Conservation (phyloP, 768 basidiomycete species). For the Phylloporus arenicola region DNA sequence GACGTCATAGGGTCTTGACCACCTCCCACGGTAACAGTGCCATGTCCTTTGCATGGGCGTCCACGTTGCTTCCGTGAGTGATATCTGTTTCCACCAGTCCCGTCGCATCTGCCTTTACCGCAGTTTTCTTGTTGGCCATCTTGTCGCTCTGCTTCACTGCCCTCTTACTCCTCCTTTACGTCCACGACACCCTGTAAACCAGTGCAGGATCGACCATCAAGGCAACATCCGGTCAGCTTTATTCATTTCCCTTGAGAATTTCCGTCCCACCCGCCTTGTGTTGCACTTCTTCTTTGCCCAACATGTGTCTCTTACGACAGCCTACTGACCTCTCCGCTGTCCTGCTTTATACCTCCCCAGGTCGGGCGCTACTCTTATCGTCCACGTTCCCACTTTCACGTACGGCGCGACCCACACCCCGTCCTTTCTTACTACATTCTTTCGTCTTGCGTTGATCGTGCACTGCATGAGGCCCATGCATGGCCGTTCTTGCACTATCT, state of each 20-base stretch:
- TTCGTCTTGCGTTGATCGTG: conserved; percentile 15
- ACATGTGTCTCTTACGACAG: conserved; percentile 12
- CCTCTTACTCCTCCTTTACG: neutral
- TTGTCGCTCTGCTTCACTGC: too few species aligned
- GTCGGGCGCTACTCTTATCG: conserved; percentile 6
- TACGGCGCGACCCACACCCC: conserved; percentile 7
- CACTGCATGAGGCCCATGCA: conserved; percentile 33
- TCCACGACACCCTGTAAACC: neutral
- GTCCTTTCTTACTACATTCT: conserved; percentile 14
- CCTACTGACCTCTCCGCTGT: conserved; percentile 8
- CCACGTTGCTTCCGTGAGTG: conserved; percentile 21
- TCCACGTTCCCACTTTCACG: conserved; percentile 17
- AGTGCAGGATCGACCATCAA: conserved; percentile 21
- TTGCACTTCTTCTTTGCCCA: conserved; percentile 7
- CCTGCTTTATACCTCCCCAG: conserved; percentile 16
- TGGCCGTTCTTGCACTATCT: conserved; percentile 42
- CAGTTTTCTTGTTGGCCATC: neutral
- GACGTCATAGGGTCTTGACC: conserved; percentile 11
- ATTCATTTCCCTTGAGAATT: conserved; percentile 21
- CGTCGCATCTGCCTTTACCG: neutral
- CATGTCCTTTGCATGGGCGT: conserved; percentile 1
- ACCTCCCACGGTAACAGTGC: conserved; percentile 15
- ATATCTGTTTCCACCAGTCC: too few species aligned
- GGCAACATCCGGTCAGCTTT: conserved; percentile 17
- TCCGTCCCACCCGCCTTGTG: neutral